Base-by-base conservation (phyloP, 345 rosid genomes). In the Populus nigra region DNA sequence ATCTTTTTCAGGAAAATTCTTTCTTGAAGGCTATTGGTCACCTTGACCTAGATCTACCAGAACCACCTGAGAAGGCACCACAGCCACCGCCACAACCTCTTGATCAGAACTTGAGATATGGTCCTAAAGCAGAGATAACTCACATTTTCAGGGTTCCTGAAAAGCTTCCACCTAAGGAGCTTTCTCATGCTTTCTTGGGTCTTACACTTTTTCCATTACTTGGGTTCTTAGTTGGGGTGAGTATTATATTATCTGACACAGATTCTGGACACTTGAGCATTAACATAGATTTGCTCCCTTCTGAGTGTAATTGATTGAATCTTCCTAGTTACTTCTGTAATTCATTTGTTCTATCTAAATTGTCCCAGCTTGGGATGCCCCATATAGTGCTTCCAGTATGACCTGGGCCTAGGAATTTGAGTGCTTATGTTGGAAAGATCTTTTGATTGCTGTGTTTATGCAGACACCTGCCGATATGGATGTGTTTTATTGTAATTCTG, bases 81-180 rank as follows among this genome's bases (percentile, higher is more conserved):
- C 94, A 81, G 50, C 91, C 93, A 70, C 97, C 97, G 50, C 73
- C 77, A n/a, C 88, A 69, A 78, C 81, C 90, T 25, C 83, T 87
- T 77, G 98, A 94, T 67, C 90, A 88, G 71, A 86, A 81, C 82
- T 76, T 85, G 53, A 92, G 90, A 84, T 94, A 89, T 85, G 97
- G 91, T 43, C 96, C 97, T 69, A 91, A 91, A 85, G 92, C 91
- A 36, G 99, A 96, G 89, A 92, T 96, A 82, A 72, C 76, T 49
- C 98, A 96, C 86, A 88, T 94, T 85, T 96, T 94, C 77, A 86
- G 97, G 77, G 86, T 73, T 76, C 98, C 97, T 72, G 99, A 96
- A 82, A 96, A 94, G 86, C 96, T 69, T 43, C 99, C 99, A 11
- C 89, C 91, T 3, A 74, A 87, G 86, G 85, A 89, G 82, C 91